Percentiles rank a stretch among this genome's conserved stretches.
Evolutionary conservation across 2,329 filamentous ascomycete species (phyloP).

Genomic region (Cladophialophora bantiana): DNA sequence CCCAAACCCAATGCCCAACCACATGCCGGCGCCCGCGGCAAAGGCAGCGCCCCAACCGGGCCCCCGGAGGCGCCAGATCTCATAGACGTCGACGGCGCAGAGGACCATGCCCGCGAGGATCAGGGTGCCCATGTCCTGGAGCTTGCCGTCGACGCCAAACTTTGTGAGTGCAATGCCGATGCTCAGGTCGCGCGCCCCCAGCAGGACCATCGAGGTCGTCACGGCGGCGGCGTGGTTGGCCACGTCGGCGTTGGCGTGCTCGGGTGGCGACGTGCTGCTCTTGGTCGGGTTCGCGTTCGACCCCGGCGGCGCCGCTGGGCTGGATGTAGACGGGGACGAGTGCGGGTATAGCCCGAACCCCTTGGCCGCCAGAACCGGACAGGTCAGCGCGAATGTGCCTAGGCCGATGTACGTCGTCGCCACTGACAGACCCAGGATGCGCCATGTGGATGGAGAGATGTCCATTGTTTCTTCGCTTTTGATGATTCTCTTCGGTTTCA

Average conservation of each 20-base stretch:
- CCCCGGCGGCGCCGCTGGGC: neutral
- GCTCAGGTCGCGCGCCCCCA: constrained; percentile 33
- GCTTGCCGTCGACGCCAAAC: constrained; percentile 52
- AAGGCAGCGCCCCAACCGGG: constrained; percentile 20
- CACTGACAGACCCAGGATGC: constrained; percentile 32
- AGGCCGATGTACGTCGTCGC: constrained; percentile 31
- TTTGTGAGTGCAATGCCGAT: constrained; percentile 47
- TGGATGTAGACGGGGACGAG: neutral
- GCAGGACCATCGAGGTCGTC: constrained; percentile 29
- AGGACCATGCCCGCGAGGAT: constrained; percentile 32
- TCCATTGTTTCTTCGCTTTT: constrained; percentile 17
- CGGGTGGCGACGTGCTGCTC: neutral
- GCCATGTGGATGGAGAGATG: constrained; percentile 33
- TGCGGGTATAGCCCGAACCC: constrained; percentile 30
- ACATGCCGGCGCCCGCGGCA: constrained; percentile 24
- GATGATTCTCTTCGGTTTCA: too few species aligned
- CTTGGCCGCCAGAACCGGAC: constrained; percentile 18
- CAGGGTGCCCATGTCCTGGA: constrained; percentile 33
- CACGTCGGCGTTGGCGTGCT: constrained; percentile 15
- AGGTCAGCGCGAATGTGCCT: constrained; percentile 25
- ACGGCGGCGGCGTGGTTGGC: constrained; percentile 14
- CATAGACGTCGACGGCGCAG: constrained; percentile 29
- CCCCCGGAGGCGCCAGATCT: constrained; percentile 24
- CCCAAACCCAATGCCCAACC: constrained; percentile 32
- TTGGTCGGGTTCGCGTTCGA: constrained; percentile 10